These are phyloP conservation scores for Phytophthora ohioensis DNA, from an alignment of 352 stramenopile species.

Conservation along the genomic window DNA sequence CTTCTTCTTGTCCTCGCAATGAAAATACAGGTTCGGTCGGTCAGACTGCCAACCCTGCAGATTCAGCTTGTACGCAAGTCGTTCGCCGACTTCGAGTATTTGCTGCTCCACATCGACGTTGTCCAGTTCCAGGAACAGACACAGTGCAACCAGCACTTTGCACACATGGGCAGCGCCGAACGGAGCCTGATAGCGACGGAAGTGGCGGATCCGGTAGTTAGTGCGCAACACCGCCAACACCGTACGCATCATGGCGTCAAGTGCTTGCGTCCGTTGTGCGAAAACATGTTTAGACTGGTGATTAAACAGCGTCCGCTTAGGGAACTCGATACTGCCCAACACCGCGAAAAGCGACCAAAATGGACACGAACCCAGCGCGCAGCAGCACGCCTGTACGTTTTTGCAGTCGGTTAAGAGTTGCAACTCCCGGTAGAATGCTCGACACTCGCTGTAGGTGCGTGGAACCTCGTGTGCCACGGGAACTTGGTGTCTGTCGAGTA, in stretches of 20 bases:
- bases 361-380: conserved; percentile 59
- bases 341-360: conserved; percentile 65
- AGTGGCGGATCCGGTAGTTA: conserved; percentile 44
- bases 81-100: conserved; percentile 35
- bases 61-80: conserved; percentile 43
- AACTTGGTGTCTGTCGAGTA: conserved; percentile 9
- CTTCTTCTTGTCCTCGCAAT: conserved; percentile 37
- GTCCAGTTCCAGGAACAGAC: conserved; percentile 52
- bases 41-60: conserved; percentile 58
- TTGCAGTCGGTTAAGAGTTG: conserved; percentile 51
- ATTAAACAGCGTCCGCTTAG: conserved; percentile 58
- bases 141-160: conserved; percentile 50
- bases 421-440: conserved; percentile 54
- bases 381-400: conserved; percentile 53
- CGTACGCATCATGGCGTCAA: conserved; percentile 42
- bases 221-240: conserved; percentile 41
- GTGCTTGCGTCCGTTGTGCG: conserved; percentile 30
- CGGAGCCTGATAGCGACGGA: conserved; percentile 33
- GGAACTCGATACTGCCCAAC: conserved; percentile 59
- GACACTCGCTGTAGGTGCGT: conserved; percentile 66
- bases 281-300: conserved; percentile 50
- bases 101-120: conserved; percentile 25
- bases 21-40: conserved; percentile 43
- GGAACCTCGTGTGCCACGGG: conserved; percentile 52
- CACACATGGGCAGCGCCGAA: conserved; percentile 29